Evolutionary conservation across 1,284 basidiomycete species (phyloP), one percentile per base, ranked within the genome.

Genomic region (Rhodotorula sp.): DNA sequence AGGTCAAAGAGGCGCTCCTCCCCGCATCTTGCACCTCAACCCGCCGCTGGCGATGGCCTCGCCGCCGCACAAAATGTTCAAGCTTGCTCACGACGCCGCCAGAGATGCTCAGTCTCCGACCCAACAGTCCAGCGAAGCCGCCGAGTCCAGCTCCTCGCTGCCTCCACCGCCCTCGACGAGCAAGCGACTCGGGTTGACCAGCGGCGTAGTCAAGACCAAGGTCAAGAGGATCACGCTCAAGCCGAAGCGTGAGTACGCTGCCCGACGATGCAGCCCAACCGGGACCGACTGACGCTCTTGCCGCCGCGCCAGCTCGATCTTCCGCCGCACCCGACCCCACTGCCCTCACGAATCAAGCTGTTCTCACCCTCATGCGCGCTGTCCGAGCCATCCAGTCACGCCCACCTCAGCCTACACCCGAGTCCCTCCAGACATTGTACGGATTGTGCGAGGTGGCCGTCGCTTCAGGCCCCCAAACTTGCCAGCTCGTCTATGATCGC

Each of bases 371-470:
- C 54, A 66, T 71, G 15, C 68, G 74, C 27, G 72, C 76, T 3
- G 72, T 68, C 3, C 70, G 76, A n/a, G 75, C 76, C 20, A 76
- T 77, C 62, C 68, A 71, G 29, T 62, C 74, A 27, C 60, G 71
- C 15, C 76, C 72, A 22, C 71, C 74, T 2, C 68, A 73, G 29
- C 74, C 73, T 20, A 76, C 71, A 0, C 70, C 72, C 6, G 76
- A 77, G 52, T 76, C 76, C 1, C 67, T 77, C 15, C 73, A 77
- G 60, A 64, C 76, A 0, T 68, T 78, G 11, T 78, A 77, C 59
- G 54, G 70, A 2, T 66, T 76, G 15, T 77, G 76, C 58, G 74
- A 77, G 64, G 64, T 64, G 4, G 67, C 63, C 51, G 64, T 70
- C 53, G 56, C 54, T 1, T 24, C 49, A 19, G 74, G 73, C 5